phyloP scores from a whole-genome alignment of 441 rosid genomes.

The Mallotus repandus region DNA sequence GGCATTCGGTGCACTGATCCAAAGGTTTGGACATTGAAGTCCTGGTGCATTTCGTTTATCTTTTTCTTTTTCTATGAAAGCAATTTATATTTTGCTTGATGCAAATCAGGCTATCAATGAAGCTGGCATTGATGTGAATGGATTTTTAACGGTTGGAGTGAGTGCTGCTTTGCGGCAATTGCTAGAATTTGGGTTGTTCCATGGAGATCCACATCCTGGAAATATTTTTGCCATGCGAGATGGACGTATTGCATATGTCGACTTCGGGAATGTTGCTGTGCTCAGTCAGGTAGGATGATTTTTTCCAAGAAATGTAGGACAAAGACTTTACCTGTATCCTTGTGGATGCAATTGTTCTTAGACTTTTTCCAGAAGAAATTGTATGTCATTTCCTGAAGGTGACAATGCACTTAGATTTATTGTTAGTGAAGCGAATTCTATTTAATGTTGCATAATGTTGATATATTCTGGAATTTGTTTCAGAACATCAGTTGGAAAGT shows the following conservation, averaged over 20 bases:
- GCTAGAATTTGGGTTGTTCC: constrained; percentile 90
- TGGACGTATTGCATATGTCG: constrained; percentile 96
- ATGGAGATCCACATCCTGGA: constrained; percentile 99
- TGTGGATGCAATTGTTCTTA: constrained; percentile 5
- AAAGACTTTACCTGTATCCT: constrained; percentile 1
- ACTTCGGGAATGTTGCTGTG: constrained; percentile 97
- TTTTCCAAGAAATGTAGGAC: constrained; percentile 9
- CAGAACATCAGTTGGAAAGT: not conserved
- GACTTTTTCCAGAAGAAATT: constrained; percentile 3
- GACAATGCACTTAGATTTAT: not conserved
- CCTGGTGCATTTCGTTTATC: constrained; percentile 9
- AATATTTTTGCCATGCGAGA: constrained; percentile 95
- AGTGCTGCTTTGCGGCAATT: constrained; percentile 93
- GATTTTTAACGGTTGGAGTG: constrained; percentile 90
- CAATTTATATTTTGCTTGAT: constrained; percentile 16
- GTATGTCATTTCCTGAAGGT: not conserved
- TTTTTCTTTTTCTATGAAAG: constrained; percentile 15
- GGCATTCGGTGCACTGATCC: constrained; percentile 97
- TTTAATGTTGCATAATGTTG: not conserved
- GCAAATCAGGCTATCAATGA: constrained; percentile 73
- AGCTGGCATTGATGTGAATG: constrained; percentile 84
- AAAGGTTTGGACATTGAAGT: constrained; percentile 50
- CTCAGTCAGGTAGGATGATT: constrained; percentile 77
- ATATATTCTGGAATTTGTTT: not conserved
- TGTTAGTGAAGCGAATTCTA: not conserved